Percentiles rank a stretch among this genome's conserved stretches.
These are phyloP conservation scores for Podospora didyma DNA, from an alignment of 495 filamentous ascomycete genomes.

Conservation along the genomic window DNA sequence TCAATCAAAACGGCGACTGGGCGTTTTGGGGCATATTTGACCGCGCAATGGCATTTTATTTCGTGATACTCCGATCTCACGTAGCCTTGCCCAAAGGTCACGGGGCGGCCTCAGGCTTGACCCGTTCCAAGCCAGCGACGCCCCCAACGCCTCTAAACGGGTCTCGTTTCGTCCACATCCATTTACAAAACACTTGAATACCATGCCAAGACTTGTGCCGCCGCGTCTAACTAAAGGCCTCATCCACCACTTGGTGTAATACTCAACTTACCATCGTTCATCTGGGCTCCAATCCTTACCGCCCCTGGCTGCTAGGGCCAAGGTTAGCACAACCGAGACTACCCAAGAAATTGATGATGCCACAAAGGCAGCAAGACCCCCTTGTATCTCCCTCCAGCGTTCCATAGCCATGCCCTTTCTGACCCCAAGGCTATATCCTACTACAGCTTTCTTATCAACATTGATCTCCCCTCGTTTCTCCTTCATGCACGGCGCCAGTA, in stretches of 20 bases:
- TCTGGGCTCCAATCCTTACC: neutral
- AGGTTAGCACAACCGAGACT: neutral
- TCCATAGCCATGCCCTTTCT: no score
- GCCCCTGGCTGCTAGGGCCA: neutral
- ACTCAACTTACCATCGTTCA: no score
- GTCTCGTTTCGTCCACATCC: constrained; percentile 6
- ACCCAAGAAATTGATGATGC: neutral
- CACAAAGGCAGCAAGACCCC: neutral
- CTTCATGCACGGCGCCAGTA: neutral
- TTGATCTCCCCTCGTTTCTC: neutral
- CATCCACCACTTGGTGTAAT: no score
- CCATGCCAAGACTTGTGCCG: neutral
- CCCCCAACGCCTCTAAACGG: neutral
- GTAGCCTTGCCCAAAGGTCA: neutral
- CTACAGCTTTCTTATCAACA: no score
- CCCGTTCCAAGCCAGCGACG: constrained; percentile 13
- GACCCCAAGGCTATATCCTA: no score
- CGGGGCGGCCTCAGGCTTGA: neutral
- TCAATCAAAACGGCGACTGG: no score
- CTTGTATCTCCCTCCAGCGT: no score
- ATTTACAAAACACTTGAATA: neutral
- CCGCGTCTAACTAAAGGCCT: no score
- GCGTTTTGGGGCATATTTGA: no score
- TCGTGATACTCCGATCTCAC: no score
- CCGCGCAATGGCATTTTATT: no score